phyloP scores from a whole-genome alignment of 192 early-diverging fungal species.

The Geosiphon pyriformis region DNA sequence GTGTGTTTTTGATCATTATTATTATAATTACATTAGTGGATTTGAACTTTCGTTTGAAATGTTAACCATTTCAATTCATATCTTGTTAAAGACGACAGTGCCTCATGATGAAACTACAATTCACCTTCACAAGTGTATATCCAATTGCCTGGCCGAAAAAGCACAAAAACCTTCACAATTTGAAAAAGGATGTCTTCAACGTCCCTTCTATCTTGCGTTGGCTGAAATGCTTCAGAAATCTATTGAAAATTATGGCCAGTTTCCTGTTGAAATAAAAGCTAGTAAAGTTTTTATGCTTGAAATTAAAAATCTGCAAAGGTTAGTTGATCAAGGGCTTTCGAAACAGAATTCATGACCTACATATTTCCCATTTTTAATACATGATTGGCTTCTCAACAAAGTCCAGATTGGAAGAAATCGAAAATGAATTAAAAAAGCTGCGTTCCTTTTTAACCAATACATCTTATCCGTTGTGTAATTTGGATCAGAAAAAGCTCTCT shows the following conservation, averaged over 20 bases:
- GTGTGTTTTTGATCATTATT: background rate
- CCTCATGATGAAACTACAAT: background rate
- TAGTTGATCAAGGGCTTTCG: too few relatives aligned
- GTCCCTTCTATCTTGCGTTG: slow-evolving; percentile 22
- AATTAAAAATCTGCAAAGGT: slow-evolving; percentile 20
- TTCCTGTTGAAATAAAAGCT: background rate
- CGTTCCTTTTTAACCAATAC: background rate
- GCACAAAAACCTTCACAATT: background rate
- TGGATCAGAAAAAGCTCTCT: background rate
- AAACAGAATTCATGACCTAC: background rate
- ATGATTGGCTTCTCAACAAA: slow-evolving; percentile 3
- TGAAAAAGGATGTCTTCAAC: slow-evolving; percentile 14
- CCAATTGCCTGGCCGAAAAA: background rate
- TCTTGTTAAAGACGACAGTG: background rate
- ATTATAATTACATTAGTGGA: too few relatives aligned
- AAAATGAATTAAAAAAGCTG: slow-evolving; percentile 16
- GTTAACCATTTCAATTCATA: background rate
- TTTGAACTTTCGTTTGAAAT: background rate
- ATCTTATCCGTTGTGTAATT: background rate
- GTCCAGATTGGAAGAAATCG: slow-evolving; percentile 22
- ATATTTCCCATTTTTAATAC: background rate
- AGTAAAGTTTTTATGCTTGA: slow-evolving; percentile 21
- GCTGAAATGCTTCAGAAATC: slow-evolving; percentile 12
- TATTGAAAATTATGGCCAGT: slow-evolving; percentile 10
- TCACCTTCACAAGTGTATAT: slow-evolving; percentile 16